phyloP scores from a whole-genome alignment of 2,329 filamentous ascomycete species.

The Periglandula ipomoeae region DNA sequence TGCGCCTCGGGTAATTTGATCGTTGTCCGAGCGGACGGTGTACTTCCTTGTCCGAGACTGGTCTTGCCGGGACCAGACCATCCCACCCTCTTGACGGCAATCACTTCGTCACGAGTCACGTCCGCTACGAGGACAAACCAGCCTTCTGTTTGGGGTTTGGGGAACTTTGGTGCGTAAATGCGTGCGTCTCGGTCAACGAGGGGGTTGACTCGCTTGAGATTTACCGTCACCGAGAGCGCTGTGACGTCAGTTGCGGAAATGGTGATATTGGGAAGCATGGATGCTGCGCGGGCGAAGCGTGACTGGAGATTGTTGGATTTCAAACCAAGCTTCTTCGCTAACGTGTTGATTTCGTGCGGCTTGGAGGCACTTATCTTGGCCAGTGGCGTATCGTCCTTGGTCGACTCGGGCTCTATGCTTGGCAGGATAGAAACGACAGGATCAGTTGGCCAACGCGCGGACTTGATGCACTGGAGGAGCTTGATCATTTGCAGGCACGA shows the following conservation, averaged over 20 bases:
- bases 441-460: slow-evolving; percentile 82
- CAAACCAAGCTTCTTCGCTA: slow-evolving; percentile 44
- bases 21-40: slow-evolving; percentile 42
- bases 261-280: slow-evolving; percentile 59
- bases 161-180: slow-evolving; percentile 82
- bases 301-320: slow-evolving; percentile 31
- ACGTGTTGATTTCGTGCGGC: slow-evolving; percentile 27
- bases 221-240: slow-evolving; percentile 52
- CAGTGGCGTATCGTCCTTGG: slow-evolving; percentile 33
- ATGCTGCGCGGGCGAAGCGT: slow-evolving; percentile 49
- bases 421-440: slow-evolving; percentile 72
- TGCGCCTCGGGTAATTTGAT: slow-evolving; percentile 50
- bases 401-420: slow-evolving; percentile 44
- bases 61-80: slow-evolving; percentile 43
- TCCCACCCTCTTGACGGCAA: slow-evolving; percentile 77
- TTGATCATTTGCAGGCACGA: slow-evolving; percentile 75
- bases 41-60: slow-evolving; percentile 31
- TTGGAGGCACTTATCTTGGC: slow-evolving; percentile 30
- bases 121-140: slow-evolving; percentile 79
- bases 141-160: slow-evolving; percentile 89
- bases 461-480: slow-evolving; percentile 86
- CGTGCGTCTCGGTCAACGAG: slow-evolving; percentile 56
- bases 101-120: slow-evolving; percentile 59
- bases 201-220: slow-evolving; percentile 58
- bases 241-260: slow-evolving; percentile 54